Conservation (phyloP, 2,329 filamentous ascomycete species). For the Pyrenochaeta sp. region DNA sequence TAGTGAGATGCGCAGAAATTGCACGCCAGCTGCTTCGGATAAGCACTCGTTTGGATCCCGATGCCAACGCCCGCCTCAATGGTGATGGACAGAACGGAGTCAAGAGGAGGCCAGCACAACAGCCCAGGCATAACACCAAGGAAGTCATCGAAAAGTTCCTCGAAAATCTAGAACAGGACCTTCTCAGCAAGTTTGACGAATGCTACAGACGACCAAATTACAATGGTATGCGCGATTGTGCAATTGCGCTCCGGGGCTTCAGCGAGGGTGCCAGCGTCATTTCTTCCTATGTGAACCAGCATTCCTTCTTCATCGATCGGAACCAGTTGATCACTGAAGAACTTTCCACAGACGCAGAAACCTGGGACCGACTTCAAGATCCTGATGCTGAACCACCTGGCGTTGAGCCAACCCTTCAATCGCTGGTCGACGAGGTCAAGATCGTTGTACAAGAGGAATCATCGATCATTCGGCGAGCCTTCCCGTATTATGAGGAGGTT, state of each 20-base stretch:
- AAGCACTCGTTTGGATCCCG: conserved; percentile 85
- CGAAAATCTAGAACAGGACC: conserved; percentile 92
- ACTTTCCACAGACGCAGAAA: conserved; percentile 73
- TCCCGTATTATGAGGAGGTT: conserved; percentile 95
- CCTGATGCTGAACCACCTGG: conserved; percentile 91
- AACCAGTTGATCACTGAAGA: conserved; percentile 92
- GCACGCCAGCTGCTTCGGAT: conserved; percentile 92
- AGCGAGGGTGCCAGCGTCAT: conserved; percentile 95
- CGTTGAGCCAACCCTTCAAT: conserved; percentile 90
- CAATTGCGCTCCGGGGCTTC: conserved; percentile 92
- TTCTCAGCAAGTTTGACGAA: conserved; percentile 95
- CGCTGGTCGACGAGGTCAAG: conserved; percentile 90
- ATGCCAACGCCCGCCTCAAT: conserved; percentile 60
- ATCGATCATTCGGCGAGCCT: conserved; percentile 93
- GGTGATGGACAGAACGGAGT: conserved; percentile 58
- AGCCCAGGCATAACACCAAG: conserved; percentile 69
- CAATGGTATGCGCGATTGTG: conserved; percentile 97
- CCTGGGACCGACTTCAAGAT: conserved; percentile 91
- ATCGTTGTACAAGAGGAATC: conserved; percentile 97
- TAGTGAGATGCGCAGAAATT: conserved; percentile 92
- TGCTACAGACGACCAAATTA: conserved; percentile 96
- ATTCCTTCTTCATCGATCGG: conserved; percentile 98
- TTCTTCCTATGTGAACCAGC: conserved; percentile 95
- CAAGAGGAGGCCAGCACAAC: conserved; percentile 40
- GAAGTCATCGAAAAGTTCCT: conserved; percentile 97